Conservation (phyloP, 345 rosid genomes). For the Acer saccharum region DNA sequence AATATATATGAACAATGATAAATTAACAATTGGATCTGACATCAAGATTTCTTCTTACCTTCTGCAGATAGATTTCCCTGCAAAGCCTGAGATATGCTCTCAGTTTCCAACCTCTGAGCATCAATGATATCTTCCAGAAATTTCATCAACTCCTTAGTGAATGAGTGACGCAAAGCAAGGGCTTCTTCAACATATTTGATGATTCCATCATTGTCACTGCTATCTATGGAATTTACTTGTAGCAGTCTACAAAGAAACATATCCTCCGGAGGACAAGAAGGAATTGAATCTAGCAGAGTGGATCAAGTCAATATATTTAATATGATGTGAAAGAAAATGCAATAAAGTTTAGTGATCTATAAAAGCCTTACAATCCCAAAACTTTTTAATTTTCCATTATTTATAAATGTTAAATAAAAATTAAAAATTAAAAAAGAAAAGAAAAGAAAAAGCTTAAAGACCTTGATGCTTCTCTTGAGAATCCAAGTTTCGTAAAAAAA, state of each 20-base stretch:
- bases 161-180: constrained; percentile 66
- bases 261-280: constrained; percentile 74
- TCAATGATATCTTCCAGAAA: constrained; percentile 61
- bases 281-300: constrained; percentile 57
- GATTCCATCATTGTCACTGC: constrained; percentile 41
- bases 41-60: constrained; percentile 55
- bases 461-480: constrained; percentile 52
- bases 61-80: constrained; percentile 49
- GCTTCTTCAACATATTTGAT: constrained; percentile 57
- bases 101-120: constrained; percentile 60
- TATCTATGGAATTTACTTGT: constrained; percentile 52
- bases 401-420: not conserved
- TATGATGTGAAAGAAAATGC: not conserved
- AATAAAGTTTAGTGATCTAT: not conserved
- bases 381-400: not conserved
- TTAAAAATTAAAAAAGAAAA: not conserved
- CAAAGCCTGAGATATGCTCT: constrained; percentile 50
- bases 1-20: constrained; percentile 20
- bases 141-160: constrained; percentile 67
- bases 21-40: constrained; percentile 23
- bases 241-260: constrained; percentile 83
- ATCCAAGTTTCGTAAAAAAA: constrained; percentile 49
- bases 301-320: constrained; percentile 25
- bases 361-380: not conserved
- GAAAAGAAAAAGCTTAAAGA: constrained; percentile 22